Conservation (phyloP, 768 basidiomycete species). For the Porphyrellus cyaneotinctus region DNA sequence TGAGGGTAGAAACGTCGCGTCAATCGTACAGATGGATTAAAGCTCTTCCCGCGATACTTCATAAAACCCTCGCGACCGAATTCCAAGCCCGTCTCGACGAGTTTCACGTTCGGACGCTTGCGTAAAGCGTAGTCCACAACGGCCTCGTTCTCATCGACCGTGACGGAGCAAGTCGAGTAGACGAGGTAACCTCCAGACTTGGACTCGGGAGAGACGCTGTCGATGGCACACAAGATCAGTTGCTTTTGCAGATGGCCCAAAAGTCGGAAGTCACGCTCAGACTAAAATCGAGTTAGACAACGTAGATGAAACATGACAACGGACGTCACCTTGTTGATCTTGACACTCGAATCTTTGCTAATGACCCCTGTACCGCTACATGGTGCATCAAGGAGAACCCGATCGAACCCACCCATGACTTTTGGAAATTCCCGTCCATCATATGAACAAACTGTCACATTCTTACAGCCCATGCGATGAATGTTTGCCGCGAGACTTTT, state of each 20-base stretch:
- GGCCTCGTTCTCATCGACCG: slow-evolving; percentile 96
- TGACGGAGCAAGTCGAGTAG: slow-evolving; percentile 98
- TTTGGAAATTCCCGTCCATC: slow-evolving; percentile 98
- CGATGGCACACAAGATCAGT: slow-evolving; percentile 95
- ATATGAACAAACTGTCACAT: slow-evolving; percentile 94
- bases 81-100: slow-evolving; percentile 88
- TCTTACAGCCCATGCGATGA: slow-evolving; percentile 96
- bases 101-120: slow-evolving; percentile 88
- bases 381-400: slow-evolving; percentile 95
- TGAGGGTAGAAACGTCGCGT: slow-evolving; percentile 94
- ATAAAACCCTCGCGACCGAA: slow-evolving; percentile 94
- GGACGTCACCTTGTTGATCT: slow-evolving; percentile 85
- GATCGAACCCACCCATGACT: slow-evolving; percentile 97
- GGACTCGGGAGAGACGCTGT: slow-evolving; percentile 86
- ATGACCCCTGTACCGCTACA: slow-evolving; percentile 99
- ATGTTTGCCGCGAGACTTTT: slow-evolving; percentile 97
- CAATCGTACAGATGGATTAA: slow-evolving; percentile 70
- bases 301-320: neutral
- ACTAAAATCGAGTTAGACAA: slow-evolving; percentile 42
- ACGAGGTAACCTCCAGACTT: slow-evolving; percentile 92
- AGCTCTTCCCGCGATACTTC: slow-evolving; percentile 85
- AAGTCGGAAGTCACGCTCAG: slow-evolving; percentile 91
- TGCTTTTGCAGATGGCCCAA: slow-evolving; percentile 98
- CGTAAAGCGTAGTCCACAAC: slow-evolving; percentile 96
- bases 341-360: slow-evolving; percentile 95